Evolutionary conservation across 2,329 filamentous ascomycete genomes (phyloP).

Genomic region (Clonostachys sp.): DNA sequence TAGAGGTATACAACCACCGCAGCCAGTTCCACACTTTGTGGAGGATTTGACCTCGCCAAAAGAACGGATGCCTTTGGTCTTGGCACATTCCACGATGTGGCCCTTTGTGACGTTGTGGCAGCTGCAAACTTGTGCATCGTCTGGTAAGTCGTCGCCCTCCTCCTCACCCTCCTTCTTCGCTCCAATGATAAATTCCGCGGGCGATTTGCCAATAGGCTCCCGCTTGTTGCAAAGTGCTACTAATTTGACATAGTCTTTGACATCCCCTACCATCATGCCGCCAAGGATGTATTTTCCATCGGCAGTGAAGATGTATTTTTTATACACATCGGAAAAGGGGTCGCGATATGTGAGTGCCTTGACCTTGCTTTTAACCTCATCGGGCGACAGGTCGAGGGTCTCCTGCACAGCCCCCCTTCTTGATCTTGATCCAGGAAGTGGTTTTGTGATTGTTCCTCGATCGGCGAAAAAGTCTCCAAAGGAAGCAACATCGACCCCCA

Average conservation of each 20-base stretch:
- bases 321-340: conserved; percentile 84
- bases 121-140: conserved; percentile 86
- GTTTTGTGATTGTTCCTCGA: conserved; percentile 44
- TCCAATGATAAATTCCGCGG: conserved; percentile 79
- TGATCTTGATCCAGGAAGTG: conserved; percentile 9
- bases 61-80: conserved; percentile 42
- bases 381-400: conserved; percentile 1
- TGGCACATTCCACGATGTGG: conserved; percentile 63
- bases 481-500: conserved; percentile 87
- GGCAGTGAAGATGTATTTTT: conserved; percentile 86
- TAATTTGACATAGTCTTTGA: conserved; percentile 83
- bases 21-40: conserved; percentile 91
- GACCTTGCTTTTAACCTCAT: conserved; percentile 33
- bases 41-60: conserved; percentile 81
- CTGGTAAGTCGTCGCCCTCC: conserved; percentile 69
- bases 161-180: conserved; percentile 71
- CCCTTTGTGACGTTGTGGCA: conserved; percentile 91
- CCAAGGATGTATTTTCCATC: conserved; percentile 88
- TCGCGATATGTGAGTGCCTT: conserved; percentile 87
- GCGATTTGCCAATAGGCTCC: conserved; percentile 69
- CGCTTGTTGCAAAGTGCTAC: conserved; percentile 57
- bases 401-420: conserved; percentile 8
- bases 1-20: conserved; percentile 84
- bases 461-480: conserved; percentile 95
- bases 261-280: conserved; percentile 98